Evolutionary conservation across 2,329 filamentous ascomycete genomes (phyloP), one percentile per base, ranked within the genome.

Genomic region (Myotisia sp.): DNA sequence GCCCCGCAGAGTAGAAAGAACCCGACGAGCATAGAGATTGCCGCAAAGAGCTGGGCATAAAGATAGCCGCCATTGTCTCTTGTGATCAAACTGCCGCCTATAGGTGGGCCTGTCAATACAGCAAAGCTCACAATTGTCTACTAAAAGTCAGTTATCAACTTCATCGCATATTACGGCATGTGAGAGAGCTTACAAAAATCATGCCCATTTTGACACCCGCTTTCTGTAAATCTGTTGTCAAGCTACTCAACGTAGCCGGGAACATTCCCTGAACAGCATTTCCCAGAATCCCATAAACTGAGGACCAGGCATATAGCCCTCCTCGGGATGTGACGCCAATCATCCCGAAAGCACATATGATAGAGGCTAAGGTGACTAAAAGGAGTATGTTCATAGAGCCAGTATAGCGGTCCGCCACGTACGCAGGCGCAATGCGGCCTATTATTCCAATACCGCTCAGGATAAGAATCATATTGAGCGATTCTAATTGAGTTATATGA

Each of bases 241-340:
- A 53, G 27, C 65, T 68, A 33, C 65, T 68, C 24, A 78, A 47
- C 0, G 67, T 69, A 0, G 75, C 72, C 0, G 77, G 76, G 44
- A 81, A 80, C 6, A 83, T 49, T 5, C 67, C 67, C 53, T 81
- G 76, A 29, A 80, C 69, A 0, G 65, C 73, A 0, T 74, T 75
- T 0, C 67, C 71, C 2, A 66, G 66, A 29, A 80, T 60, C 1
- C 79, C 79, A 47, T 78, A 80, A 37, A 76, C 62, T 0, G 64
- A 57, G 0, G 70, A 59, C 65, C 79, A 83, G 1, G 59, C 63
- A 45, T 79, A 80, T 17, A 81, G 55, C 0, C 67, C 65, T 0
- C 55, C 30, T 0, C 64, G 50, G n/a, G 56, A 55, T 1, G 49
- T 40, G 5, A 83, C 70, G 2, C 62, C 67, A 12, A 70, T 66